Evolutionary conservation across 441 rosid genomes (phyloP).

Genomic region (Pelargonium exstipulatum): DNA sequence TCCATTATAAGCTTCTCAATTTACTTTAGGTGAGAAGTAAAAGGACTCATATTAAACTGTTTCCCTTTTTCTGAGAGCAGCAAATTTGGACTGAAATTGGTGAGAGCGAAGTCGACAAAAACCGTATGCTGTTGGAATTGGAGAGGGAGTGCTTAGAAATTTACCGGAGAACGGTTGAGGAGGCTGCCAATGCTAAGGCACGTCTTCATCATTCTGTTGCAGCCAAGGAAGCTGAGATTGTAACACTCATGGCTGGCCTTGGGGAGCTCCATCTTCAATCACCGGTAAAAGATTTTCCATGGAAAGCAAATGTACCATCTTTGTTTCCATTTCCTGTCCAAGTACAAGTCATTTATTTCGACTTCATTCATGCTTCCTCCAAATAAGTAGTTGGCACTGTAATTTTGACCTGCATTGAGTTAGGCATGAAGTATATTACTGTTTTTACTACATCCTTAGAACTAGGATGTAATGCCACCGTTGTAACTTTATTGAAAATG

Average conservation of each 20-base stretch:
- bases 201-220: slow-evolving; percentile 90
- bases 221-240: slow-evolving; percentile 91
- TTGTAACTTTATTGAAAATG: background rate
- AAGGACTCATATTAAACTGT: background rate
- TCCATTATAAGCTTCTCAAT: background rate
- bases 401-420: too few species aligned
- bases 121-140: slow-evolving; percentile 67
- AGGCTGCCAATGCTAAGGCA: slow-evolving; percentile 85
- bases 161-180: slow-evolving; percentile 85
- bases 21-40: background rate
- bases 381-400: too few species aligned
- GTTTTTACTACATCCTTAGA: background rate
- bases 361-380: too few species aligned
- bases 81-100: slow-evolving; percentile 97
- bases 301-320: too few species aligned
- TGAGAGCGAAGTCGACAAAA: slow-evolving; percentile 82
- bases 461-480: background rate
- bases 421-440: background rate
- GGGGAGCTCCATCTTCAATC: slow-evolving; percentile 69
- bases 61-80: slow-evolving; percentile 40
- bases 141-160: slow-evolving; percentile 92
- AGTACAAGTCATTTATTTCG: background rate
- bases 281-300: slow-evolving; percentile 33
- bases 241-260: slow-evolving; percentile 82
- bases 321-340: background rate